Percentiles rank a stretch among this genome's conserved stretches.
phyloP scores from a whole-genome alignment of 441 rosid genomes.

The Erysimum cheiri region DNA sequence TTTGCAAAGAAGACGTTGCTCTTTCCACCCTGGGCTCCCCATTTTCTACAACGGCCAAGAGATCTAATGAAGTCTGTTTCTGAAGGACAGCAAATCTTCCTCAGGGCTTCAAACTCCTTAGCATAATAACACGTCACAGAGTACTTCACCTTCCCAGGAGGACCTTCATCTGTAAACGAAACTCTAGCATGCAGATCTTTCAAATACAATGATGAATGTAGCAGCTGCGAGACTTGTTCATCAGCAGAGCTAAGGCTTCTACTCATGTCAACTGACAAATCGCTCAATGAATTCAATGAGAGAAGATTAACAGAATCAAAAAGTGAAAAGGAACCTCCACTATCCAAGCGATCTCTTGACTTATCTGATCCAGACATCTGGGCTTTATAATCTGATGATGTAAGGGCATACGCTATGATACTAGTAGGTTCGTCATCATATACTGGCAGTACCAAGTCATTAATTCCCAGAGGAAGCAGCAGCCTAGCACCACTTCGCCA shows the following conservation, averaged over 20 bases:
- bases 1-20: slow-evolving; percentile 86
- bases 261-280: slow-evolving; percentile 52
- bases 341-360: slow-evolving; percentile 58
- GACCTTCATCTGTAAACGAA: slow-evolving; percentile 65
- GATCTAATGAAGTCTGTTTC: slow-evolving; percentile 75
- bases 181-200: slow-evolving; percentile 66
- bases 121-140: slow-evolving; percentile 75
- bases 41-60: slow-evolving; percentile 80
- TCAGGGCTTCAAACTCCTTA: slow-evolving; percentile 72
- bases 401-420: slow-evolving; percentile 65
- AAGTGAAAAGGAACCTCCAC: slow-evolving; percentile 55
- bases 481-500: slow-evolving; percentile 60
- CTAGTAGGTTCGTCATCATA: slow-evolving; percentile 74
- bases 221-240: slow-evolving; percentile 61
- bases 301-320: slow-evolving; percentile 60
- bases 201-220: slow-evolving; percentile 54
- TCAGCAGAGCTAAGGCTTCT: slow-evolving; percentile 62
- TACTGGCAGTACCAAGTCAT: slow-evolving; percentile 62
- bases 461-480: slow-evolving; percentile 59
- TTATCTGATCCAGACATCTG: slow-evolving; percentile 68
- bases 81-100: slow-evolving; percentile 74
- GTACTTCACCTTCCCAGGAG: slow-evolving; percentile 66
- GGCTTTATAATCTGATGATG: slow-evolving; percentile 56
- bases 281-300: slow-evolving; percentile 57
- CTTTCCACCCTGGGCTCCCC: slow-evolving; percentile 90